Evolutionary conservation across 768 basidiomycete genomes (phyloP), one percentile per base, ranked within the genome.

Genomic region (Lentinula detonsa): DNA sequence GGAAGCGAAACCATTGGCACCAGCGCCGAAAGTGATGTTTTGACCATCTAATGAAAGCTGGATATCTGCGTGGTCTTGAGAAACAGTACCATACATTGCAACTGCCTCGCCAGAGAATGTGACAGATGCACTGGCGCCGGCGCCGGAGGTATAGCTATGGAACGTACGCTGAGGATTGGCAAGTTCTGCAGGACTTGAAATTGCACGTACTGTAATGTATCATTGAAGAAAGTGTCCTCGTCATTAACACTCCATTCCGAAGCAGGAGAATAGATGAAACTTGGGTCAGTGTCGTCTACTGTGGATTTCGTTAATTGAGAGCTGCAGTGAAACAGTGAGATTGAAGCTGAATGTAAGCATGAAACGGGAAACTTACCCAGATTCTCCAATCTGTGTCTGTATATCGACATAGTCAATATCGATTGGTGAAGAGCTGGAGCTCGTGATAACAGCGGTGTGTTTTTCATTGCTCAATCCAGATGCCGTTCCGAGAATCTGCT

Each of bases 341-440:
- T 35, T 40, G 13, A 13, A 23, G 42, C 33, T 35, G 3, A 37
- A 46, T 2, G 40, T 28, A 7, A 10, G 11, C 43, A 40, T n/a
- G 4, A 39, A 21, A 43, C 21, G 40, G 33, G 54, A 37, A 11
- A 50, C 57, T 71, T 67, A 80, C 80, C 74, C 71, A 46, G 73
- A 49, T 61, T 68, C 46, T 8, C 76, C 78, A 39, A 79, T 65
- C 57, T 71, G 73, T 5, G 75, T 74, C 57, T 76, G 71, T 53
- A 83, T 74, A 35, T 78, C 69, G n/a, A 82, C 63, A 39, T 66
- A 72, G 65, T 85, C 85, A 60, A 85, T 74, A 65, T 85, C 84
- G 53, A 85, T 73, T 1, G 73, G 66, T n/a, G 65, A 68, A 3
- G 71, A 72, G 10, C 77, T 79, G 0, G 75, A 76, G 64, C 76